These are phyloP conservation scores for Pythium myriotylum DNA, from an alignment of 352 stramenopile species.

Conservation along the genomic window DNA sequence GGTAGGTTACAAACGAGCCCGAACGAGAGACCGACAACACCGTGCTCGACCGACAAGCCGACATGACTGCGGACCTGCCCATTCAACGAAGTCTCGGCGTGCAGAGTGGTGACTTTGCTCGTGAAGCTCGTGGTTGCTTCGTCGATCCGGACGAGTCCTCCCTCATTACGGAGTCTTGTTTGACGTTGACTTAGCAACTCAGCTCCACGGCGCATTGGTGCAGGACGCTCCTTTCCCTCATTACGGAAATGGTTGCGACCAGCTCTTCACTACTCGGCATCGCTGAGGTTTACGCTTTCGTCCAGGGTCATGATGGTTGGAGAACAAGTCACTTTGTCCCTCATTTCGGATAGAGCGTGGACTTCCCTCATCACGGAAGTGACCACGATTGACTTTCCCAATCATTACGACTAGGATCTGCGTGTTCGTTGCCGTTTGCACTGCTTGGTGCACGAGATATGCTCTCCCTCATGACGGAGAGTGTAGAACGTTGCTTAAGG, in stretches of 20 bases:
- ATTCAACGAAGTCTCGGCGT: background rate
- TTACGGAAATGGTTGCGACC: background rate
- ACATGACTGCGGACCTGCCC: background rate
- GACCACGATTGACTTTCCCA: background rate
- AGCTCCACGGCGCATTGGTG: background rate
- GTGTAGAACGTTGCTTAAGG: background rate
- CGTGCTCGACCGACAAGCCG: no score
- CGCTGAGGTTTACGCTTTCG: background rate
- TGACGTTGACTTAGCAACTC: background rate
- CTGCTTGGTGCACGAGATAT: no score
- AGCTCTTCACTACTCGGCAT: no score
- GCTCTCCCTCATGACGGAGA: background rate
- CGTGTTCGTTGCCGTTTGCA: no score
- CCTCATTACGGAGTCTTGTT: constrained; percentile 11
- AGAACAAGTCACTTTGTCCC: background rate
- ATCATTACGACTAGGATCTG: no score
- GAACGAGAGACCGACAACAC: background rate
- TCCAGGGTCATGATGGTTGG: background rate
- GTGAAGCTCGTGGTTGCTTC: background rate
- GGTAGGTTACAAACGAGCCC: background rate
- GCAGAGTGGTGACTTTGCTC: no score
- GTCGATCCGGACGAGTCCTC: background rate
- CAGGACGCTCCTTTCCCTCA: background rate
- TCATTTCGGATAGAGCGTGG: background rate
- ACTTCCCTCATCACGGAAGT: constrained; percentile 5